Base-by-base conservation (phyloP, 2,329 filamentous ascomycete species). In the Pestalotiopsis sp. region DNA sequence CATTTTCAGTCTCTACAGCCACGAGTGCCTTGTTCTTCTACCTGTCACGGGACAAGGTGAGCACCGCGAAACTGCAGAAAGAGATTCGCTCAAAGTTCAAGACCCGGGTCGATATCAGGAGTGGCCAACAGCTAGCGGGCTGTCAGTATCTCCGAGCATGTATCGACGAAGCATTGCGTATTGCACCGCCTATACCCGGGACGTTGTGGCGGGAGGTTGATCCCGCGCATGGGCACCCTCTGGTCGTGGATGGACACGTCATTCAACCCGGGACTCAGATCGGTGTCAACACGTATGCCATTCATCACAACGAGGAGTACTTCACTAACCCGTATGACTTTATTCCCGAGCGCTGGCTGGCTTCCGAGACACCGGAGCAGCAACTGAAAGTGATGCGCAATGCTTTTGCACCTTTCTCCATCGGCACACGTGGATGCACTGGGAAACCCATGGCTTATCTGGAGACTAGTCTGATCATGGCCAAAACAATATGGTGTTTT, bases 101-200 rank as follows among this genome's bases (percentile, higher is more conserved):
- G 0, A 75, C 77, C 5, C 66, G 68, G 17, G 71, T 69, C 1
- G 72, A 77, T 1, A 81, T 81, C 36, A 65, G 67, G 2, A 66
- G 70, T 45, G 79, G 79, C 4, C 58, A 74, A 2, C 69, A 74
- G 7, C 73, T 86, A 5, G 73, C 77, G 31, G 71, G 68, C 13
- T 83, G 79, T 70, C 68, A 66, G 0, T 86, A 85, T 70, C 75
- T 87, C 0, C 77, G 79, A 4, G 84, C 84, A 3, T 81, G 80
- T 67, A 79, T 87, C 52, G 80, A 86, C 59, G 84, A 87, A 72
- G 75, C 80, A 0, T 75, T 86, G 68, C 80, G 85, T 14, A 75
- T 85, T 64, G 80, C 81, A 4, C 83, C 85, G 3, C 80, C 83
- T 0, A 80, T 83, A 0, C 75, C 78, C 66, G 72, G 75, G 66